Evolutionary conservation across 805 yeast genomes (phyloP), one percentile per base, ranked within the genome.

Genomic region (Candida coquimbonensis): DNA sequence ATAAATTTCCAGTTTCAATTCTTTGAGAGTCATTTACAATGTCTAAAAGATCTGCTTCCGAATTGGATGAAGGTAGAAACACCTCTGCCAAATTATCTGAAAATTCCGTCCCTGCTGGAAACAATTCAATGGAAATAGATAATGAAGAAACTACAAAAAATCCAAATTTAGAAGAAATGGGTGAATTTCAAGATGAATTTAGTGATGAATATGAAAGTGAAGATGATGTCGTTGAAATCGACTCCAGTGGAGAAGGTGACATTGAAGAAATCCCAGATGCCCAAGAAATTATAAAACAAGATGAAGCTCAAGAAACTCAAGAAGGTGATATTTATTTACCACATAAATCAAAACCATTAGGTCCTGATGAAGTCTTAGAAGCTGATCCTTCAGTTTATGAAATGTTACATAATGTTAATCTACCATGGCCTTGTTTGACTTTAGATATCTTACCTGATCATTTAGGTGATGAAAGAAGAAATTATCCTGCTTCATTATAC

Each of bases 341-440:
- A 19, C 95, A 89, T 62, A 76, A 81, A 66, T 83, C 93, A 26
- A 81, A 78, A 57, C 96, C 96, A 7, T 73, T 93, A 54, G 97
- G 96, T 1, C 95, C 96, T 2, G 96, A 88, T 68, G 98, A 93
- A 69, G 95, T 85, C 12, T 73, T 93, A 61, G 97, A 91, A 68
- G 96, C 98, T 1, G 99, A 93, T 67, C 96, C 96, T 39, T 72
- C 89, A 8, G 96, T 91, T 3, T 93, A 93, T 63, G 96, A 91
- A 59, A 93, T 93, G 98, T 70, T 93, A 47, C 99, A 93, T 65
- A 87, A 86, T 57, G 87, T 91, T 49, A 87, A 87, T 64, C 70
- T 91, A 65, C 95, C 96, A 57, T 93, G 98, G 98, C 98, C 99
- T 12, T 89, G 97, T 68, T 69, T 93, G 61, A 88, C 97, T 4